These are phyloP conservation scores for Parastagonospora nodorum DNA, from an alignment of 2,329 filamentous ascomycete genomes.

Conservation along the genomic window DNA sequence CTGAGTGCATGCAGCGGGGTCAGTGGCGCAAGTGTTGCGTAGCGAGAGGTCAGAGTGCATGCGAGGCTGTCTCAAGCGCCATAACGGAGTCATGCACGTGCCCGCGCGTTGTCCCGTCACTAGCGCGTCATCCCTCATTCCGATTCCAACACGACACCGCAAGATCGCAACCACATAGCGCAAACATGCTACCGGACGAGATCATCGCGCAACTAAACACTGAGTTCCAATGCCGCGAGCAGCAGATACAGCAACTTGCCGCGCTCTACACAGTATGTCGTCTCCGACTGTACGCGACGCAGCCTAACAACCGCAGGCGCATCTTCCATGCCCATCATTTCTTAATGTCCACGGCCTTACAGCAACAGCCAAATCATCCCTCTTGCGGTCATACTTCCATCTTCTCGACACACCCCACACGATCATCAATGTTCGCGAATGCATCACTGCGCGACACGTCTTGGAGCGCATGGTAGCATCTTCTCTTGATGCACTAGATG, in stretches of 20 bases:
- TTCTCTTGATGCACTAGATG: constrained; percentile 46
- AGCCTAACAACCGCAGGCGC: constrained; percentile 54
- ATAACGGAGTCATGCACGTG: too few relatives aligned
- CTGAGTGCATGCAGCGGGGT: too few relatives aligned
- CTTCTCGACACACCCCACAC: constrained; percentile 59
- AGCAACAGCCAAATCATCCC: constrained; percentile 82
- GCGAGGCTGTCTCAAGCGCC: too few relatives aligned
- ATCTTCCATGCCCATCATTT: constrained; percentile 71
- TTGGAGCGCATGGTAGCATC: constrained; percentile 71
- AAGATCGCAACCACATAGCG: background rate
- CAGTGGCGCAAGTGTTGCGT: too few relatives aligned
- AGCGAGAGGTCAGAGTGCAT: too few relatives aligned
- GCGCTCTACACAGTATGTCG: constrained; percentile 51
- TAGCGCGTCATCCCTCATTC: constrained; percentile 16
- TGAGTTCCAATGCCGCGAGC: constrained; percentile 51
- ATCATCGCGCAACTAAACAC: constrained; percentile 41
- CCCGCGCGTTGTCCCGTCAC: constrained; percentile 18
- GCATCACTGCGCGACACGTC: constrained; percentile 77
- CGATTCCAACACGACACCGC: constrained; percentile 2
- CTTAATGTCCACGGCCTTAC: constrained; percentile 83
- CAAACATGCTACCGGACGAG: constrained; percentile 46
- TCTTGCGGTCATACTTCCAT: constrained; percentile 67
- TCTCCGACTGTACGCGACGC: background rate
- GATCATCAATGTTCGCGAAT: constrained; percentile 72
- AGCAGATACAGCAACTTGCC: constrained; percentile 54